Conservation (phyloP, 139 green algal genomes). For the Tetraselmis striata region DNA sequence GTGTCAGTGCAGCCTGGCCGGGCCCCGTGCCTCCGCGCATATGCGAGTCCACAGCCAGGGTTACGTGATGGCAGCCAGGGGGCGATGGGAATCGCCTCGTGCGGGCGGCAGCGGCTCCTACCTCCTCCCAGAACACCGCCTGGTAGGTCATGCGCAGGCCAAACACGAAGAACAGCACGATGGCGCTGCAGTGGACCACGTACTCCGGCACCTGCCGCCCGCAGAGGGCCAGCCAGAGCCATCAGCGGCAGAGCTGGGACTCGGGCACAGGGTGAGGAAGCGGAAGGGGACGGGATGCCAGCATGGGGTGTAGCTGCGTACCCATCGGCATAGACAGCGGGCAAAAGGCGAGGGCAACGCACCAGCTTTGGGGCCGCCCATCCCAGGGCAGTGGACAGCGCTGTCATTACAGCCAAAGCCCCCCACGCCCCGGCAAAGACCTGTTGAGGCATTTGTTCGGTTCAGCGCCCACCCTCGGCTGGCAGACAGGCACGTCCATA, state of each 20-base stretch:
- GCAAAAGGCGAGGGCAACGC: too few relatives aligned
- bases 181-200: constrained; percentile 80
- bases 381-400: constrained; percentile 76
- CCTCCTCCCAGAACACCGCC: constrained; percentile 6
- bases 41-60: too few relatives aligned
- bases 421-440: constrained; percentile 75
- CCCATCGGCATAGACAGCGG: too few relatives aligned
- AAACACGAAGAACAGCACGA: constrained; percentile 86
- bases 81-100: background rate
- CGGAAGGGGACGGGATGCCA: too few relatives aligned
- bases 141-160: constrained; percentile 76
- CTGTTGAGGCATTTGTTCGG: constrained; percentile 25
- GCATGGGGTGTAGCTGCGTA: too few relatives aligned
- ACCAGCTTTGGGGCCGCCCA: constrained; percentile 81
- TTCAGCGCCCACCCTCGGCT: background rate
- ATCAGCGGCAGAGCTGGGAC: too few relatives aligned
- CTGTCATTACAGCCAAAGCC: constrained; percentile 88
- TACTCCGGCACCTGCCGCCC: constrained; percentile 56
- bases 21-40: too few relatives aligned
- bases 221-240: too few relatives aligned
- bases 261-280: too few relatives aligned
- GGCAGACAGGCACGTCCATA: background rate
- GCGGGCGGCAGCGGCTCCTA: constrained; percentile 5
- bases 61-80: too few relatives aligned
- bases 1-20: too few relatives aligned